Conservation (phyloP, 768 basidiomycete genomes). For the Auricularia sp. region DNA sequence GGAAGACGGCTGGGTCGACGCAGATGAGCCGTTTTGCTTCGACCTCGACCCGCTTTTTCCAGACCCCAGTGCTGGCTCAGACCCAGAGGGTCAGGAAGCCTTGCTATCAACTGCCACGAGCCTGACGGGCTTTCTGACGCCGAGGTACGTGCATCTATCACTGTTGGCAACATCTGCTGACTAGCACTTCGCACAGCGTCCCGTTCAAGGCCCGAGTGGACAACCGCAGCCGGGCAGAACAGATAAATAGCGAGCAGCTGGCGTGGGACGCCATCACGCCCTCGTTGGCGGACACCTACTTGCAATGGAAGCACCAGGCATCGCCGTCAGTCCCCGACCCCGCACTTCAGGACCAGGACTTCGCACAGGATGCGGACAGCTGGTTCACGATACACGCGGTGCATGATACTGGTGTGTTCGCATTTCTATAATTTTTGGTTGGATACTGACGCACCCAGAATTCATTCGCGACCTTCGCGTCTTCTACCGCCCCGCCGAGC, state of each 20-base stretch:
- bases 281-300: constrained; percentile 67
- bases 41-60: too few relatives aligned
- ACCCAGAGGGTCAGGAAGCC: too few relatives aligned
- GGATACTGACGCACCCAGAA: neutral
- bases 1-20: too few relatives aligned
- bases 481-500: neutral
- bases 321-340: neutral
- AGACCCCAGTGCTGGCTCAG: too few relatives aligned
- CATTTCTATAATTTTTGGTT: too few relatives aligned
- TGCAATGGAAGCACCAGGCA: neutral
- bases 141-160: neutral
- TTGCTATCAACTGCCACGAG: too few relatives aligned
- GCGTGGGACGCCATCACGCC: constrained; percentile 41
- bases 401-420: too few relatives aligned
- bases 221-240: neutral
- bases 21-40: too few relatives aligned
- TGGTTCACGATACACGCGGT: too few relatives aligned
- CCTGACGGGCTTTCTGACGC: neutral
- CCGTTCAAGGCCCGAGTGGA: neutral
- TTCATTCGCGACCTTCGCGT: neutral
- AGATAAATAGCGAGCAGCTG: neutral
- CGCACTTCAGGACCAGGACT: too few relatives aligned
- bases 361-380: too few relatives aligned
- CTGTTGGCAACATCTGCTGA: neutral
- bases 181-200: neutral